Base-by-base conservation (phyloP, 140 eudicot species). In the Ambrosia hybrid region DNA sequence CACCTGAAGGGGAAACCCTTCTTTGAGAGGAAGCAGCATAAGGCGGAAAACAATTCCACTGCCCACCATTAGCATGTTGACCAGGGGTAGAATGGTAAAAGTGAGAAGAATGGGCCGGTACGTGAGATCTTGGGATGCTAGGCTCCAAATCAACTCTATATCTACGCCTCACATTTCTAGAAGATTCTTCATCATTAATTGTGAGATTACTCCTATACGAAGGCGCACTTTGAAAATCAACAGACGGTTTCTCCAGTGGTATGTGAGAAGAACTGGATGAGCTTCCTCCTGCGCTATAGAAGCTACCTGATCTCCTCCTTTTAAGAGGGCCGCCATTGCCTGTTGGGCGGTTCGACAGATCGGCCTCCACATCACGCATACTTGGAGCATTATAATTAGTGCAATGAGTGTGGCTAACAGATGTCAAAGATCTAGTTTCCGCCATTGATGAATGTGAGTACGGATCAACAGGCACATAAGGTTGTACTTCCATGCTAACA, bases 151-250 rank as follows among this genome's bases (percentile, higher is more conserved):
- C 82, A 36, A 70, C 77, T 58, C 83, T 82, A 60, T 85, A 80
- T 79, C 87, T 80, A 75, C 83, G 85, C 61, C 87, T 82, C 57
- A 85, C 87, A 17, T 77, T 79, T 52, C 87, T 85, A 56, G 74
- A 49, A 38, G 85, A 77, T 66, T 73, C 85, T 76, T 82, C 83
- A 21, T 68, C 76, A 6, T 65, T 45, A 65, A 85, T 69, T 51
- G 80, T 51, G 57, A 85, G 84, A 64, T 67, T 74, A 45, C 84
- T 71, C 16, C 85, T 52, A 71, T 72, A 80, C 0, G 62, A 68
- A 65, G 85, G 84, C 38, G 49, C 58, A 70, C 79, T 52, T 37
- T 74, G 78, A 62, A 57, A 78, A 71, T 84, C 89, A 30, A 73
- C 66, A 17, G 59, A 39, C n/a, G 83, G 76, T 55, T 79, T 82